Conservation (phyloP, 2,329 filamentous ascomycete genomes). For the Ophiostoma ips region DNA sequence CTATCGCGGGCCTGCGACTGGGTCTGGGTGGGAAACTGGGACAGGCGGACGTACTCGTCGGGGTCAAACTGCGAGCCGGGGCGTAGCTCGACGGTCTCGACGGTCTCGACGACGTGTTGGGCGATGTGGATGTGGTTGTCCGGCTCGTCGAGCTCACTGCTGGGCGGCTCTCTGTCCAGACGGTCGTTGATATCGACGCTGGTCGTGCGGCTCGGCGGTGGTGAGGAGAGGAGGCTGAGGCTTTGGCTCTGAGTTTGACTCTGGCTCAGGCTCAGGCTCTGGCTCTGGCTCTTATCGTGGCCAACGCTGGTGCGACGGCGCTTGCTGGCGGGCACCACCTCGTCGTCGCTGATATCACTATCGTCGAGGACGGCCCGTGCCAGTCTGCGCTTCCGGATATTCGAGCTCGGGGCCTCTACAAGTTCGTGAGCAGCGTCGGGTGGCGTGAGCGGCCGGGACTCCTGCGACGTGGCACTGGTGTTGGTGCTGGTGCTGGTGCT, state of each 20-base stretch:
- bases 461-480: background rate
- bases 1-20: background rate
- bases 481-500: background rate
- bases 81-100: constrained; percentile 1
- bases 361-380: background rate
- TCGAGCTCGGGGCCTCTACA: background rate
- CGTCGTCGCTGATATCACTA: background rate
- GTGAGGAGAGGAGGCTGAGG: background rate
- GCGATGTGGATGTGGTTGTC: too few relatives aligned
- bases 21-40: background rate
- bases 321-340: background rate
- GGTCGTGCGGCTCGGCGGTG: constrained; percentile 1
- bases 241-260: background rate
- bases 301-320: background rate
- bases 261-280: background rate
- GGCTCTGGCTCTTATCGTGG: background rate
- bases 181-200: background rate
- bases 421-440: background rate
- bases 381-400: background rate
- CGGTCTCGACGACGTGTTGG: background rate
- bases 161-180: background rate
- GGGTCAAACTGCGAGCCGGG: constrained; percentile 8
- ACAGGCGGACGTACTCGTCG: constrained; percentile 3
- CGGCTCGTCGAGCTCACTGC: background rate
- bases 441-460: background rate